Conservation (phyloP, 225 moss, liverwort and hornwort genomes). For the Thuidium tamariscinum region DNA sequence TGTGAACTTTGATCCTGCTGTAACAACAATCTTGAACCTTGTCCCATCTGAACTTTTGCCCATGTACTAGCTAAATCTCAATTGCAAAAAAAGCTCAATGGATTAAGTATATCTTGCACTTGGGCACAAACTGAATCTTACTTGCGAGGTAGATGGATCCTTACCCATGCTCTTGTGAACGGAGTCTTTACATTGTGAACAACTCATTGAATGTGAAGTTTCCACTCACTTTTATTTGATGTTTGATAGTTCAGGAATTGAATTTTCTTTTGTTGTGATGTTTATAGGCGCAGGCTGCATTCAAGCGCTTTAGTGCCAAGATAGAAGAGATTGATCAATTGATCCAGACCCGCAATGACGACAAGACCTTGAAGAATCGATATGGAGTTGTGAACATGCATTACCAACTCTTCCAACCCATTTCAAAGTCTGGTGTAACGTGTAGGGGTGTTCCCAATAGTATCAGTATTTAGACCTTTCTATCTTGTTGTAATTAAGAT, state of each 20-base stretch:
- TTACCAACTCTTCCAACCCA: conserved; percentile 12
- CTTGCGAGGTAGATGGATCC: too few relatives aligned
- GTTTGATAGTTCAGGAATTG: background rate
- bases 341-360: conserved; percentile 4
- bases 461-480: conserved; percentile 18
- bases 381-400: conserved; percentile 15
- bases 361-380: conserved; percentile 12
- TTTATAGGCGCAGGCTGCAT: conserved; percentile 1
- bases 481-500: background rate
- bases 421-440: conserved; percentile 1
- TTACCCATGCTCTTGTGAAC: too few relatives aligned
- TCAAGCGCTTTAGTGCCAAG: background rate
- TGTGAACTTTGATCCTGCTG: background rate
- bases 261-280: background rate
- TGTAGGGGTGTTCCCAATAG: conserved; percentile 40
- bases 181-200: background rate
- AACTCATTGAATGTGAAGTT: background rate
- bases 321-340: background rate
- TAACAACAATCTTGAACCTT: background rate
- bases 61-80: background rate
- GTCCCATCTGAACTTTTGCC: background rate
- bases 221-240: accelerated
- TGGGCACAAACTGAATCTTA: background rate
- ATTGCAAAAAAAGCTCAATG: background rate
- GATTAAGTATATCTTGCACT: background rate